Evolutionary conservation across 1,284 basidiomycete genomes (phyloP), one percentile per base, ranked within the genome.

Genomic region (Ustilago xerochloae): DNA sequence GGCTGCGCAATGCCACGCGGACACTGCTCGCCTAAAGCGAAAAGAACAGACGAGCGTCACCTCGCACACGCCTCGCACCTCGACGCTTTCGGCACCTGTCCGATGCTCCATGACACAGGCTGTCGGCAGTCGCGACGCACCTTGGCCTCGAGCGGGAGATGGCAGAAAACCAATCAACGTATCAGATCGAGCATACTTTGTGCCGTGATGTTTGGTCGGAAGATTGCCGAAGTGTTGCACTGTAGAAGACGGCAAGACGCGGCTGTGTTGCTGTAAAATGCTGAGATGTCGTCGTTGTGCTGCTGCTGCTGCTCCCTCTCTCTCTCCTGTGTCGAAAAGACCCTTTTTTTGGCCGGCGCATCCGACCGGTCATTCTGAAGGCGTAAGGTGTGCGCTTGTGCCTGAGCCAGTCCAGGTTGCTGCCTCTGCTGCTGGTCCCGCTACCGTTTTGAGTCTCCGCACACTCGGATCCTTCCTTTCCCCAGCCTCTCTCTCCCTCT

Each of bases 381-480:
- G n/a, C n/a, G n/a, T n/a, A n/a, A n/a, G n/a, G n/a, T n/a, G n/a
- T n/a, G n/a, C n/a, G 22, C 24, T 20, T 28, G 39, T 43, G 39
- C 39, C 39, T 43, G 39, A 43, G 32, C n/a, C n/a, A n/a, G n/a
- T n/a, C n/a, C n/a, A n/a, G 15, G 35, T 13, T n/a, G 15, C 35
- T 36, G 35, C 35, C 18, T 36, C 35, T 36, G 12, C 6, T 6
- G 35, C 6, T 16, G 13, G 6, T 7, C 6, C 15, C 18, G 35
- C 35, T 24, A n/a, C 36, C 32, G 18, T 7, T 6, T 45, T 45
- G 22, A 28, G 6, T 16, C 22, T 51, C 35, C 49, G 49, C n/a
- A 51, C 49, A 39, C 48, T 35, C 35, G 49, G 49, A 26, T 38
- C 49, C 18, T 51, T 36, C 49, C 49, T 51, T 51, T 51, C 33